These are phyloP conservation scores for Crataegus laevigata DNA, from an alignment of 306 rosid species.

Conservation along the genomic window DNA sequence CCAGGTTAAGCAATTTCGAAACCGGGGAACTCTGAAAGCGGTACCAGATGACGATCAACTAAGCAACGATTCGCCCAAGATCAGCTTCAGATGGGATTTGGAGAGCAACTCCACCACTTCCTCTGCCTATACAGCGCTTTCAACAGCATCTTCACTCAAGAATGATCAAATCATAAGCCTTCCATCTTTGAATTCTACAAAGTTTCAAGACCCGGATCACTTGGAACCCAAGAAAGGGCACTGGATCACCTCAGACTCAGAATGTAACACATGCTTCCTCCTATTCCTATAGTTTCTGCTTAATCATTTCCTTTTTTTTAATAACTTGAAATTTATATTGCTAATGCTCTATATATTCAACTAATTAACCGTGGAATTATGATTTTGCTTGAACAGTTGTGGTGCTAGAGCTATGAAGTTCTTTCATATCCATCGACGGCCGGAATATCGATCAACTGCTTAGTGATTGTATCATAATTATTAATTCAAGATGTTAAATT, in stretches of 20 bases:
- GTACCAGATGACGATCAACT: constrained; percentile 46
- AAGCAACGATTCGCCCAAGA: constrained; percentile 69
- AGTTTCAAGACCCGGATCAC: constrained; percentile 23
- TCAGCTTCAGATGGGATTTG: constrained; percentile 85
- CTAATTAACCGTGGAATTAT: constrained; percentile 17
- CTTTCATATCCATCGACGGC: constrained; percentile 7
- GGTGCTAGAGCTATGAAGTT: constrained; percentile 79
- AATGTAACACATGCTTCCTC: constrained; percentile 45
- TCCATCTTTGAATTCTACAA: constrained; percentile 24
- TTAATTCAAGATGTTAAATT: constrained; percentile 14
- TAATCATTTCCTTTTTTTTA: neutral
- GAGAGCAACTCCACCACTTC: constrained; percentile 74
- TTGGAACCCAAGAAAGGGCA: constrained; percentile 45
- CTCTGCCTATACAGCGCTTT: constrained; percentile 47
- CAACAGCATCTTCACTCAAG: constrained; percentile 42
- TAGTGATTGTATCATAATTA: constrained; percentile 19
- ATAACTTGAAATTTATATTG: neutral
- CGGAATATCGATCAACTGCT: constrained; percentile 9
- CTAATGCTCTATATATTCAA: neutral
- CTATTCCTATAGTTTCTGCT: neutral
- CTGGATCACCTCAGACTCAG: constrained; percentile 95
- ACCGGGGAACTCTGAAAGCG: constrained; percentile 46
- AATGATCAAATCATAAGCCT: constrained; percentile 22
- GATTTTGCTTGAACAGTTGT: constrained; percentile 49
- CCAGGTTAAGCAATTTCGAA: constrained; percentile 56